phyloP scores from a whole-genome alignment of 192 early-diverging fungal genomes.

The Phlyctochytrium bullatum region DNA sequence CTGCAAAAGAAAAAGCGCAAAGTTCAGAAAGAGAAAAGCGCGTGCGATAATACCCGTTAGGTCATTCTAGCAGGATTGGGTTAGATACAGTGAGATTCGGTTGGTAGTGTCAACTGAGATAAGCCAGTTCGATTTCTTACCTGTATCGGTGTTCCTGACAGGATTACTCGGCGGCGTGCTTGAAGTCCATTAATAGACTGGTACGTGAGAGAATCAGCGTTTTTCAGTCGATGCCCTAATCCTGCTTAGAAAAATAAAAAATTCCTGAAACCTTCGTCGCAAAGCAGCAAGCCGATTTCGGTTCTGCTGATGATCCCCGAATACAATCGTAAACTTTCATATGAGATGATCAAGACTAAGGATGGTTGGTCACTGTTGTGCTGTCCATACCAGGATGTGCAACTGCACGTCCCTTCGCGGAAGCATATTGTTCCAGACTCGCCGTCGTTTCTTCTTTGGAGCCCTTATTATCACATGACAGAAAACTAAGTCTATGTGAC shows the following conservation, averaged over 20 bases:
- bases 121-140: conserved; percentile 12
- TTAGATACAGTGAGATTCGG: not conserved
- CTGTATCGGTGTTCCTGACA: conserved; percentile 96
- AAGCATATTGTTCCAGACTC: conserved; percentile 76
- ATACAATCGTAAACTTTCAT: conserved; percentile 89
- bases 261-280: conserved; percentile 78
- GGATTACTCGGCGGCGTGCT: conserved; percentile 87
- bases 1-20: conserved; percentile 36
- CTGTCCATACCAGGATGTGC: conserved; percentile 64
- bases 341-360: conserved; percentile 92
- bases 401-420: conserved; percentile 79
- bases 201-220: conserved; percentile 83
- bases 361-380: not conserved
- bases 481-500: conserved; percentile 71
- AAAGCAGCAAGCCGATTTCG: conserved; percentile 88
- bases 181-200: conserved; percentile 77
- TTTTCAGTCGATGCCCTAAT: conserved; percentile 84
- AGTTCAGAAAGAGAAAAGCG: too few species aligned
- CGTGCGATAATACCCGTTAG: conserved; percentile 36
- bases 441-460: conserved; percentile 80
- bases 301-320: conserved; percentile 69
- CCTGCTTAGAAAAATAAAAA: not conserved
- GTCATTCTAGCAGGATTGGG: conserved; percentile 44
- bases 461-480: conserved; percentile 87
- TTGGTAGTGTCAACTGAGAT: conserved; percentile 1